Conservation (phyloP, 1,139 yeast species). For the Yamadazyma mexicana region DNA sequence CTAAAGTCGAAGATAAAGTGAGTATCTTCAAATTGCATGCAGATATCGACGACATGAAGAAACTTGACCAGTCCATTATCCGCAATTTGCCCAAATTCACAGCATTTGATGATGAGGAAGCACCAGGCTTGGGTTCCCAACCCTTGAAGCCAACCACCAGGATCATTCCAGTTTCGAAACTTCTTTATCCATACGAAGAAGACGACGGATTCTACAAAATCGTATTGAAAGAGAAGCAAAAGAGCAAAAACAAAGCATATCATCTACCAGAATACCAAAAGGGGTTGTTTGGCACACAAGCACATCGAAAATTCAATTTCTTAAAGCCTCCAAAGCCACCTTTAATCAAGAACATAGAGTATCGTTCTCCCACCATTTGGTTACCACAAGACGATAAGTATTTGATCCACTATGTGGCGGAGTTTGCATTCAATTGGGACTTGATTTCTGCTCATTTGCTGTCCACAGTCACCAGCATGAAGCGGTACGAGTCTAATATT, state of each 20-base stretch:
- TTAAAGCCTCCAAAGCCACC: conserved; percentile 91
- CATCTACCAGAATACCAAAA: conserved; percentile 47
- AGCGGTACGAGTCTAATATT: conserved; percentile 77
- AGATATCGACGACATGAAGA: conserved; percentile 51
- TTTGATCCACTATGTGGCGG: conserved; percentile 78
- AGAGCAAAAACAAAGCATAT: conserved; percentile 11
- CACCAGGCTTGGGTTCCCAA: conserved; percentile 16
- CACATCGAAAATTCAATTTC: conserved; percentile 59
- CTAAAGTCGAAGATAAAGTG: conserved; percentile 13
- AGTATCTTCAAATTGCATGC: conserved; percentile 62
- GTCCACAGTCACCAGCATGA: conserved; percentile 53
- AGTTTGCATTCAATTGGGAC: conserved; percentile 91
- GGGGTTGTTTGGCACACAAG: conserved; percentile 58
- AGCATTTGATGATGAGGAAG: conserved; percentile 45
- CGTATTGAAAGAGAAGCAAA: conserved; percentile 46
- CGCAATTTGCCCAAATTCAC: conserved; percentile 55
- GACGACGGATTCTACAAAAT: conserved; percentile 66
- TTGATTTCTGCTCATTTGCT: conserved; percentile 76
- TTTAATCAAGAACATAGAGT: conserved; percentile 69
- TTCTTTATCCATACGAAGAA: conserved; percentile 61
- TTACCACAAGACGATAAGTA: conserved; percentile 87
- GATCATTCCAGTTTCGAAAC: conserved; percentile 50
- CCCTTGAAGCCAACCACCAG: conserved; percentile 24
- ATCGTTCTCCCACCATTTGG: conserved; percentile 93
- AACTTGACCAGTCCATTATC: conserved; percentile 54